Percentiles rank a stretch among this genome's conserved stretches.
phyloP scores from a whole-genome alignment of 164 flowering plant species.

The Piper betle region DNA sequence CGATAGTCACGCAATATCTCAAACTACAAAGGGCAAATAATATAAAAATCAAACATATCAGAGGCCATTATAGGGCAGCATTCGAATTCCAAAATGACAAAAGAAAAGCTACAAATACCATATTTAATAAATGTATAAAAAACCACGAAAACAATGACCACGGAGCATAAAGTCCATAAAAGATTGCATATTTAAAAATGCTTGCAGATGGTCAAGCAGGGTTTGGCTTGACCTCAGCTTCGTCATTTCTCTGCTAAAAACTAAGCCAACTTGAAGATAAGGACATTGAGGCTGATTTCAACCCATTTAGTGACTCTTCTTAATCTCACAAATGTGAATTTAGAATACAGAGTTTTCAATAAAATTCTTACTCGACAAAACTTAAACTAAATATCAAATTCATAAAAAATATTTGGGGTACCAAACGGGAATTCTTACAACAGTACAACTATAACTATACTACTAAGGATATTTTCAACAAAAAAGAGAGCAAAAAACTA shows the following conservation, averaged over 20 bases:
- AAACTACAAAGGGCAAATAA: conserved; percentile 4
- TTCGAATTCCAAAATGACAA: background rate
- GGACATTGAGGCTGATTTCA: background rate
- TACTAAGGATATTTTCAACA: no score
- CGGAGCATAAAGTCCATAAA: background rate
- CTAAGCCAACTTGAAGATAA: background rate
- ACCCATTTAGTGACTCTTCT: no score
- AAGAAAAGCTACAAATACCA: background rate
- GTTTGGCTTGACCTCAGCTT: background rate
- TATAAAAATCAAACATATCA: background rate
- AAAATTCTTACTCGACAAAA: no score
- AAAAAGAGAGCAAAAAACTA: no score
- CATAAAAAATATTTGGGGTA: no score
- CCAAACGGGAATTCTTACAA: no score
- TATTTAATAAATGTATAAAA: no score
- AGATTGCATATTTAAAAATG: background rate
- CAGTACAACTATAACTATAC: no score
- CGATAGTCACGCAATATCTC: conserved; percentile 26
- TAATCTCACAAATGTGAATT: no score
- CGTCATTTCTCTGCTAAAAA: background rate
- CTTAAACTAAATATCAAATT: no score
- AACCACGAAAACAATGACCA: no score
- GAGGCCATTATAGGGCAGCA: background rate
- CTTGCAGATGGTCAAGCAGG: background rate
- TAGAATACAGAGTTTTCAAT: no score